Evolutionary conservation across 1,284 basidiomycete genomes (phyloP).

Genomic region (Chondrostereum purpureum): DNA sequence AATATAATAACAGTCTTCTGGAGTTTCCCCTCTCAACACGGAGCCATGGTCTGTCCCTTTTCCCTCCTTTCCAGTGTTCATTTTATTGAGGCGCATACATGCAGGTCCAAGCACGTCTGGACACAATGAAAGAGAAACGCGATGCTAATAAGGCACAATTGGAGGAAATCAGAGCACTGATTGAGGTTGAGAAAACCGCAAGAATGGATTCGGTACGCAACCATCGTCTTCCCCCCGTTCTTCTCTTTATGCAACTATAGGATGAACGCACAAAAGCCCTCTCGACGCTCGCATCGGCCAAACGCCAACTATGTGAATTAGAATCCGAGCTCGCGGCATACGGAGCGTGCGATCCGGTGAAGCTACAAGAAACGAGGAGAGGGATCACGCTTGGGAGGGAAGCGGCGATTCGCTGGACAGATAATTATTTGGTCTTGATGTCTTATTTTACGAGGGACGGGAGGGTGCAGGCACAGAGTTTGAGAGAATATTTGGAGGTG

Average conservation of each 20-base stretch:
- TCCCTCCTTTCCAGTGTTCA: conserved; percentile 6
- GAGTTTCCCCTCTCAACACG: conserved; percentile 85
- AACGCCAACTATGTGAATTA: conserved; percentile 49
- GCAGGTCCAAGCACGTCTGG: conserved; percentile 57
- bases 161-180: conserved; percentile 33
- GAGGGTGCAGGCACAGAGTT: conserved; percentile 47
- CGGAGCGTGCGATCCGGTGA: conserved; percentile 77
- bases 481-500: conserved; percentile 59
- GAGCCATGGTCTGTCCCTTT: conserved; percentile 52
- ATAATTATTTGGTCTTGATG: conserved; percentile 58
- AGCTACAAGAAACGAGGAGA: conserved; percentile 68
- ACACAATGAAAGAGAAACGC: conserved; percentile 46
- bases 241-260: conserved; percentile 29
- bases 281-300: conserved; percentile 40
- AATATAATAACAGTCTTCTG: conserved; percentile 63
- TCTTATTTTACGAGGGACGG: conserved; percentile 60
- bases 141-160: conserved; percentile 41
- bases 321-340: conserved; percentile 68
- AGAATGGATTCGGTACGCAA: conserved; percentile 61
- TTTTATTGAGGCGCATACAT: background rate
- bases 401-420: conserved; percentile 81
- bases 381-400: conserved; percentile 71
- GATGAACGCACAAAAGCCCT: conserved; percentile 47
- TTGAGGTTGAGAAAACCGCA: conserved; percentile 47
- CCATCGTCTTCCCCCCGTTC: background rate